phyloP scores from a whole-genome alignment of 225 moss, liverwort and hornwort species.

The Straminergon stramineum region DNA sequence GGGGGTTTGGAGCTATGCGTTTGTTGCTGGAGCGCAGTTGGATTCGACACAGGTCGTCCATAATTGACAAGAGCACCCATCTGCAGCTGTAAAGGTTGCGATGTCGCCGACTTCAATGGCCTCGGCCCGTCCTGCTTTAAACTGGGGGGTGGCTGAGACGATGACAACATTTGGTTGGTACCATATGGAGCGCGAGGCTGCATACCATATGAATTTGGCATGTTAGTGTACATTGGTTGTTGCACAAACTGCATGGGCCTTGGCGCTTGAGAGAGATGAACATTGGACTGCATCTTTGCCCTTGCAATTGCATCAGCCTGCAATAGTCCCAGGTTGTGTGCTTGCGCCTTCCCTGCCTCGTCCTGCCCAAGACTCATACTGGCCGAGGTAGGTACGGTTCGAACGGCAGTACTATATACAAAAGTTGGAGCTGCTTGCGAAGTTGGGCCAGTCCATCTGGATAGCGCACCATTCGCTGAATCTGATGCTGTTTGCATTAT shows the following conservation, averaged over 20 bases:
- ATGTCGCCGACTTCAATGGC: conserved; percentile 15
- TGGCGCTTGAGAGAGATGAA: conserved; percentile 23
- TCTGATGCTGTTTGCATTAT: conserved; percentile 38
- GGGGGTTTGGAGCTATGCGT: conserved; percentile 28
- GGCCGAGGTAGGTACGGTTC: conserved; percentile 32
- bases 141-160: conserved; percentile 12
- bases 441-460: conserved; percentile 43
- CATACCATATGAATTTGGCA: conserved; percentile 17
- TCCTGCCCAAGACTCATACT: conserved; percentile 22
- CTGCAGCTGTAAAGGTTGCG: conserved; percentile 41
- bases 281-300: conserved; percentile 38
- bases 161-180: not conserved
- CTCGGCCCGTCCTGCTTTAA: conserved; percentile 14
- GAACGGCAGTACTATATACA: conserved; percentile 58
- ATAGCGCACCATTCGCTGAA: conserved; percentile 26
- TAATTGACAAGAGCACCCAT: conserved; percentile 26
- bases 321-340: conserved; percentile 34
- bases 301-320: conserved; percentile 46
- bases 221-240: conserved; percentile 35
- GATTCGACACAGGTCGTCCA: conserved; percentile 4
- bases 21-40: conserved; percentile 4
- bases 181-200: conserved; percentile 15
- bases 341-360: conserved; percentile 45
- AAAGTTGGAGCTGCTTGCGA: conserved; percentile 48
- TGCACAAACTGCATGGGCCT: conserved; percentile 24